phyloP scores from a whole-genome alignment of 2,329 filamentous ascomycete species.

The Lasiodiplodia citricola region DNA sequence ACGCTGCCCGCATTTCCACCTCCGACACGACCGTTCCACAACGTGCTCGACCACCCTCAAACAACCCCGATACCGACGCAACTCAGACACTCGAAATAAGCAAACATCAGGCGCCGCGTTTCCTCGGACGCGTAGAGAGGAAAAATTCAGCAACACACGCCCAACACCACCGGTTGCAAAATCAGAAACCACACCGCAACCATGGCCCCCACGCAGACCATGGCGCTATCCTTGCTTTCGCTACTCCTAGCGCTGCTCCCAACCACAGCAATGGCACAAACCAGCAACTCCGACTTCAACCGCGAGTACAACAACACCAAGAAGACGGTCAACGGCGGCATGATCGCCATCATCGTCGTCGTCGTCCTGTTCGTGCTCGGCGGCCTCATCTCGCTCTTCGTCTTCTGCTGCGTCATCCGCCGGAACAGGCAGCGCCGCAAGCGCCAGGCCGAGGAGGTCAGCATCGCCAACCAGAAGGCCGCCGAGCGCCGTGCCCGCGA shows the following conservation, averaged over 20 bases:
- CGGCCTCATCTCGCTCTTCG: not conserved
- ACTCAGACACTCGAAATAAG: too few species aligned
- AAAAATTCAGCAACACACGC: not conserved
- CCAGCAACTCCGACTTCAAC: not conserved
- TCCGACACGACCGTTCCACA: not conserved
- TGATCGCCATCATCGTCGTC: conserved; percentile 11
- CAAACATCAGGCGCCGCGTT: too few species aligned
- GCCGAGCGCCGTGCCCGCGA: conserved; percentile 1
- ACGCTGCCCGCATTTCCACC: not conserved
- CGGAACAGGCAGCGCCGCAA: conserved; percentile 2
- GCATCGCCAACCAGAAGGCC: conserved; percentile 2
- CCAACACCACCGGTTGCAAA: not conserved
- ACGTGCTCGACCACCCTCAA: not conserved
- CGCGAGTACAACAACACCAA: not conserved
- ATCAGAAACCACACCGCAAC: not conserved
- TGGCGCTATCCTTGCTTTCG: not conserved
- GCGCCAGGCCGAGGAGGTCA: conserved; percentile 2
- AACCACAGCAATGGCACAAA: not conserved
- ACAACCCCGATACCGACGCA: not conserved
- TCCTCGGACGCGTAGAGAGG: not conserved
- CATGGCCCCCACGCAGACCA: not conserved
- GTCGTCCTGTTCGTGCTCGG: not conserved
- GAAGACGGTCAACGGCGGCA: not conserved
- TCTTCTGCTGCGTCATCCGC: conserved; percentile 12
- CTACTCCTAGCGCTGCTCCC: not conserved